phyloP scores from a whole-genome alignment of 495 filamentous ascomycete species.

The Daldinia grandis region DNA sequence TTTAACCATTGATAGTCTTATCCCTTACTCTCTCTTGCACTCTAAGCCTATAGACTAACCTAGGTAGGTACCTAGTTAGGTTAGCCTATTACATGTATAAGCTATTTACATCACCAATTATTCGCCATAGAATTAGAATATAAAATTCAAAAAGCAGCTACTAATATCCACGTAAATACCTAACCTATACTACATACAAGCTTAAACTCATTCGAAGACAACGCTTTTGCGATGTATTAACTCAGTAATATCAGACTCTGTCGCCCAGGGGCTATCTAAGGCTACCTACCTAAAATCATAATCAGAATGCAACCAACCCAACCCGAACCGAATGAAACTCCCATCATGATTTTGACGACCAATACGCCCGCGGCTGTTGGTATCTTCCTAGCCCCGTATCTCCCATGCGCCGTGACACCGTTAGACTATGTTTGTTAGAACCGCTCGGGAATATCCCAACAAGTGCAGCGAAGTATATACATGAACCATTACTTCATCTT shows the following conservation, averaged over 20 bases:
- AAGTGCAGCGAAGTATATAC: slow-evolving; percentile 47
- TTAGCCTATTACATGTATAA: too few species aligned
- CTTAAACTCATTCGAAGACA: neutral
- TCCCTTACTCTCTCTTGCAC: too few species aligned
- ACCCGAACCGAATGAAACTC: slow-evolving; percentile 17
- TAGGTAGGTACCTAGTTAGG: too few species aligned
- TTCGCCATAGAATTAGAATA: neutral
- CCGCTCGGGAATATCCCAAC: slow-evolving; percentile 40
- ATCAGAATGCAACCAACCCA: slow-evolving; percentile 10
- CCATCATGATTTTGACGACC: slow-evolving; percentile 41
- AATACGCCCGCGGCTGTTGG: slow-evolving; percentile 45
- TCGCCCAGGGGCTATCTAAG: neutral
- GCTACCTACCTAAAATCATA: slow-evolving; percentile 5
- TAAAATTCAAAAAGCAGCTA: neutral
- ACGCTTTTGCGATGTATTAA: neutral
- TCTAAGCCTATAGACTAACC: too few species aligned
- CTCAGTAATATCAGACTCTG: slow-evolving; percentile 4
- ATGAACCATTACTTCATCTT: slow-evolving; percentile 43
- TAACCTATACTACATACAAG: neutral
- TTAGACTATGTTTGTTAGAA: slow-evolving; percentile 37
- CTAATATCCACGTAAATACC: neutral
- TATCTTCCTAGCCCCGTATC: slow-evolving; percentile 40
- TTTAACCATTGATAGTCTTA: too few species aligned
- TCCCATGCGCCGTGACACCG: slow-evolving; percentile 44
- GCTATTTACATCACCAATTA: too few species aligned